Conservation (phyloP, 2,329 filamentous ascomycete genomes). For the Ilyonectria robusta region DNA sequence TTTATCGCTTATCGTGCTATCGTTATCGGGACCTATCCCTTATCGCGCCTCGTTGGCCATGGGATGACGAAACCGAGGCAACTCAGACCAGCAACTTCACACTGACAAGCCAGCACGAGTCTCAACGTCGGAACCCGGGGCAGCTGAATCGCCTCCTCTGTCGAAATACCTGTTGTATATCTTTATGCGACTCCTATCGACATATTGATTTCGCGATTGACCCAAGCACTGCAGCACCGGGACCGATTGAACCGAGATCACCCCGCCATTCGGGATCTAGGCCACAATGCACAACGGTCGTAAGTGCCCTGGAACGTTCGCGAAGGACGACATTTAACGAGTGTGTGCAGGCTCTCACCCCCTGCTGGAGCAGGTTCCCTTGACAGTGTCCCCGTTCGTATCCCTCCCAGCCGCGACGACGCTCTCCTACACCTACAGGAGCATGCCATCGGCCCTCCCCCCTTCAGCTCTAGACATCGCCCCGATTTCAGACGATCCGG, state of each 20-base stretch:
- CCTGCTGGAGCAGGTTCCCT: conserved; percentile 90
- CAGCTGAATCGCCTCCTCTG: background rate
- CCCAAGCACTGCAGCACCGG: background rate
- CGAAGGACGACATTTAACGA: conserved; percentile 28
- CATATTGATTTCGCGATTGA: background rate
- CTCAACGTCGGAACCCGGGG: background rate
- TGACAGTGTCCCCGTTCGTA: conserved; percentile 95
- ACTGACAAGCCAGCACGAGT: background rate
- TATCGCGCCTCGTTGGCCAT: conserved; percentile 23
- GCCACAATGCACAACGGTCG: conserved; percentile 53
- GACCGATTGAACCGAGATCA: background rate
- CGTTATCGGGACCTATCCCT: conserved; percentile 38
- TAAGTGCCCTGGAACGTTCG: conserved; percentile 39
- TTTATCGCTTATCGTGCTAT: conserved; percentile 40
- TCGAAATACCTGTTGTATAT: background rate
- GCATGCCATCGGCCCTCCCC: conserved; percentile 88
- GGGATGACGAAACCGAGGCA: conserved; percentile 15
- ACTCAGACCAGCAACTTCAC: background rate
- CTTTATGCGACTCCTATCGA: background rate
- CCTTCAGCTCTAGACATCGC: conserved; percentile 54
- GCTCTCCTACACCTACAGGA: conserved; percentile 95
- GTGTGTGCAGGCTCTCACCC: conserved; percentile 79
- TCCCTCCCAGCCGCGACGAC: conserved; percentile 91
- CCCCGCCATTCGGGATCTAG: background rate
- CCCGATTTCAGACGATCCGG: conserved; percentile 53